Base-by-base conservation (phyloP, 441 rosid species). In the Bruguiera hainesii region DNA sequence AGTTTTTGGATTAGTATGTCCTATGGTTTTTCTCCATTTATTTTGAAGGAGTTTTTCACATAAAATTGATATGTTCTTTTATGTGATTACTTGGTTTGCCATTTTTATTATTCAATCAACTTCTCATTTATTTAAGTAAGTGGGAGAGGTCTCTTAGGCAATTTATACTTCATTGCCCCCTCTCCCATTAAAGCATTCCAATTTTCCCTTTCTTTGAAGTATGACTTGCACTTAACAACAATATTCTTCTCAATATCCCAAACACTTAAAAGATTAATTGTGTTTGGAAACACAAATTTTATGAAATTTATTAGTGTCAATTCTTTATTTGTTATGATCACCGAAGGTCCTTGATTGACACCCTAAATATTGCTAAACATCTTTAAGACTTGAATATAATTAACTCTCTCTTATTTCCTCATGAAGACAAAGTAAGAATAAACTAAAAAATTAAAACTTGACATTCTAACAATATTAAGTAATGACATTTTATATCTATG, bases 231-330 rank as follows among this genome's bases (percentile, higher is more conserved):
- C 1, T 53, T 55, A 7, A 35, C 62, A 4, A 72, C 29, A 7
- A 65, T 65, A 50, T 65, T 71, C 10, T 71, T 72, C 25, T 60
- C 49, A 30, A 37, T 66, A 13, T 72, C 67, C 70, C 56, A 66
- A 1, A 72, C 49, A 53, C 71, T 52, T 11, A 66, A 37, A 3
- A 66, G 46, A 42, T 60, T 65, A 16, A 26, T 2, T 26, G 2
- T 26, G 2, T 26, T 26, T 26, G 2, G 26, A 26, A 26, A 26
- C 2, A 26, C 26, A 26, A 26, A 1, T 26, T 26, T 2, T 26
- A 26, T 26, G 2, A 26, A 2, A 26, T 26, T 26, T 2, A 26
- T 26, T 26, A 26, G 2, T 26, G 26, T 26, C 26, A 26, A 26
- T 26, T 26, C 2, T 26, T 0, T 26, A 26, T 26, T 26, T 26